Evolutionary conservation across 2,329 filamentous ascomycete genomes (phyloP), one percentile per base, ranked within the genome.

Genomic region (Amphichorda felina): DNA sequence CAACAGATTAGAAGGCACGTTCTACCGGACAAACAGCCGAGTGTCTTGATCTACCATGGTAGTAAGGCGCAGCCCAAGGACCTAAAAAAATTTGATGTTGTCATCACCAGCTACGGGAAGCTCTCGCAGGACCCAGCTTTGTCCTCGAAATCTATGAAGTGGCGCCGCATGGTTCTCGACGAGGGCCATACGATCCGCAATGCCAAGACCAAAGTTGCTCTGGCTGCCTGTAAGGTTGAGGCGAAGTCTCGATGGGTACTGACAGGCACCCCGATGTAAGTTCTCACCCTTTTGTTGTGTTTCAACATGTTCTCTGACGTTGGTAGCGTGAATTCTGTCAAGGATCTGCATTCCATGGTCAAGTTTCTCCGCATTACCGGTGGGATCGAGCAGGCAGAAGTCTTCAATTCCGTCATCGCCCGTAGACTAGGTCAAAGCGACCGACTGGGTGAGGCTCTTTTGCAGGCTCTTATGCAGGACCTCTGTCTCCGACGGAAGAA

Each of bases 101-200:
- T 94, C 14, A 75, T 94, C 44, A 89, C 85, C 2, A 91, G 82
- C 34, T 94, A 94, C 49, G 82, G 84, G 22, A 85, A 79, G 25
- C 60, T 94, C 33, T 71, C 72, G 4, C 68, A 66, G 24, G 85
- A 93, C 33, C 65, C 61, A 5, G 31, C 55, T 60, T 37, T 64
- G 50, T 49, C 59, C 49, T 45, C 49, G 1, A 36, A 38, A 4
- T 34, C 41, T 1, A 53, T 82, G 7, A 66, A 77, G 4, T 94
- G 86, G 86, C 72, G 79, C 9, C 77, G 87, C 7, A 64, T 93
- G 8, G 79, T 93, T 9, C 65, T 93, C 5, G 85, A 93, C 44
- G 85, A 93, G 61, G 85, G 83, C 1, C 87, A 94, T 49, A 77
- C 64, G 1, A 87, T 94, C 40, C 74, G 87, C 11, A 93, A 93